Base-by-base conservation (phyloP, 2,329 filamentous ascomycete genomes). In the Pseudogymnoascus sp. region DNA sequence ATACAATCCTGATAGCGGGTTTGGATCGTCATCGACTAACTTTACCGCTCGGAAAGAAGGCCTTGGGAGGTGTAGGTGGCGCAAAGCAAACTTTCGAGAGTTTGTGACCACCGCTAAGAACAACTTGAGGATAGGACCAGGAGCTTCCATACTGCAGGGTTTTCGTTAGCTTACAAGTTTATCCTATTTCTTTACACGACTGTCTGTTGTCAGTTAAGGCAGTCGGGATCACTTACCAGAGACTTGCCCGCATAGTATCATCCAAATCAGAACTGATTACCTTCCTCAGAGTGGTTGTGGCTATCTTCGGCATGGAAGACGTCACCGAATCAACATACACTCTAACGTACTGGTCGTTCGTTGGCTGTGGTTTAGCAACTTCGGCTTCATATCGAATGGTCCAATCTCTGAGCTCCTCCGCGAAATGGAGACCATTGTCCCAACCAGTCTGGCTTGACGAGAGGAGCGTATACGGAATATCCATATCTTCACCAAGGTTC, bases 291-390 rank as follows among this genome's bases (percentile, higher is more conserved):
- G 63, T 28, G 1, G 8, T 61, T 35, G 50, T 64, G 14, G 64
- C 14, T 25, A 59, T n/a, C 33, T 53, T 28, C 35, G 63, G 62
- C 64, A 66, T 65, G 69, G 18, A 61, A 59, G 12, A 67, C 67
- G 5, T 68, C 68, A 14, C 67, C 62, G 72, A 75, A 64, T 74
- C 75, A 31, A 72, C 76, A 70, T 76, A 78, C 3, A 77, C 76
- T 28, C 75, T 73, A 21, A 77, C 76, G 62, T 78, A 78, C 64
- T 77, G 73, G 65, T 79, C 67, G 23, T 68, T 67, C 18, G 68
- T 67, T 28, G 59, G 38, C 25, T 61, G 63, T 31, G 68, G 68
- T 59, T 59, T 69, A 56, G 68, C 68, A 62, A 68, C 68, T 1
- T 38, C 60, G 33, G 35, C n/a, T 56, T 71, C 68, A 67, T 70